A percentile compares a stretch with the other conserved stretches of the same genome.
Evolutionary conservation across 176 grass and related monocot genomes (phyloP).

Genomic region (Calamus simplicifolius): DNA sequence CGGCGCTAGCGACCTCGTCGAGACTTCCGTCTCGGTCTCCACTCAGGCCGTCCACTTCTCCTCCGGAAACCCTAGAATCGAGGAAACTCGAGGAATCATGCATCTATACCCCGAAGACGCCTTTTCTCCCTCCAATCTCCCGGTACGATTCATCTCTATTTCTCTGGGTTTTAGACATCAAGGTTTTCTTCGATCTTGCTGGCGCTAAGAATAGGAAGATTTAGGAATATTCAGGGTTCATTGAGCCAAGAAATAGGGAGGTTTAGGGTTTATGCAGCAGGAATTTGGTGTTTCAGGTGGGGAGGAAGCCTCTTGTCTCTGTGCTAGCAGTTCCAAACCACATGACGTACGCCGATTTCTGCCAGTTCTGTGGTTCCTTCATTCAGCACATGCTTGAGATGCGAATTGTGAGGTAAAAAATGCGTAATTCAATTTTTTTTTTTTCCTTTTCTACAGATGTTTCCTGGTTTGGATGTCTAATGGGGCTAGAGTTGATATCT

Average conservation of each 20-base stretch:
- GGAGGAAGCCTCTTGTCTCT: constrained; percentile 76
- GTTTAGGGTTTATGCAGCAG: neutral
- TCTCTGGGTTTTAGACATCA: neutral
- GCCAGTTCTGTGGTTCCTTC: constrained; percentile 62
- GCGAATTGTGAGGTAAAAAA: constrained; percentile 77
- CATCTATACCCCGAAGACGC: constrained; percentile 47
- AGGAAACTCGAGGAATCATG: constrained; percentile 82
- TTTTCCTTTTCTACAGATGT: constrained; percentile 2
- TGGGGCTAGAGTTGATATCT: too few species aligned
- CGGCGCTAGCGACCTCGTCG: neutral
- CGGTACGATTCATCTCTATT: constrained; percentile 26
- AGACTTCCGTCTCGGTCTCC: neutral
- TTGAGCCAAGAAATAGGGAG: neutral
- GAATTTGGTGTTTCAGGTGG: constrained; percentile 25
- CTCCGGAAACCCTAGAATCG: constrained; percentile 90
- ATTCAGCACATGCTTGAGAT: constrained; percentile 74
- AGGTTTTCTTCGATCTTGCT: constrained; percentile 8
- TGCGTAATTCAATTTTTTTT: neutral
- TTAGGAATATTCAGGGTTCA: neutral
- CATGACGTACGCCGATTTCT: constrained; percentile 95
- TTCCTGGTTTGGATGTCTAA: neutral
- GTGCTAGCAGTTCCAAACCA: constrained; percentile 84
- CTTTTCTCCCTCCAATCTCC: constrained; percentile 25
- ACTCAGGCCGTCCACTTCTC: constrained; percentile 54
- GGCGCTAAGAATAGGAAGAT: neutral